Conservation (phyloP, 1,139 yeast species). For the Taphrina wiesneri region DNA sequence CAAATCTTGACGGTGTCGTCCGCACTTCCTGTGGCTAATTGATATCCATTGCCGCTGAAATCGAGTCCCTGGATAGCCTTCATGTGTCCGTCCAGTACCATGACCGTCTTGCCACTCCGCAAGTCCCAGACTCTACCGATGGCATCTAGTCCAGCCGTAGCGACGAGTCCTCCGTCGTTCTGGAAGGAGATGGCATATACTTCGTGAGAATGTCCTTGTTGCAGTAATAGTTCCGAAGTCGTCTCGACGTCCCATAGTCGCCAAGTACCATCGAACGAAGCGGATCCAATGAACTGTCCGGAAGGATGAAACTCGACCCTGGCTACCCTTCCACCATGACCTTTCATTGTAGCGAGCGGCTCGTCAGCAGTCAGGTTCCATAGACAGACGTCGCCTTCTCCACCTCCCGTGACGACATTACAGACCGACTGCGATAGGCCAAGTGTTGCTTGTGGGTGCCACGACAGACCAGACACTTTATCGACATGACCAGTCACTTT, state of each 20-base stretch:
- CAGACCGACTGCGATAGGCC: not conserved
- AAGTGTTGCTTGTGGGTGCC: constrained; percentile 52
- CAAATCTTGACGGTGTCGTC: constrained; percentile 80
- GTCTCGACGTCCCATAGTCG: constrained; percentile 73
- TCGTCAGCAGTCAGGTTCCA: constrained; percentile 32
- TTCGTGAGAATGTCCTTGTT: constrained; percentile 85
- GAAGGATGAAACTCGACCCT: constrained; percentile 68
- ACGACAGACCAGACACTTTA: constrained; percentile 68
- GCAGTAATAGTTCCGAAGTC: constrained; percentile 54
- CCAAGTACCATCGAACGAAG: constrained; percentile 90
- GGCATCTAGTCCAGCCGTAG: constrained; percentile 80
- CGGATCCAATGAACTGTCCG: constrained; percentile 59
- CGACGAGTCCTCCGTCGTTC: constrained; percentile 72
- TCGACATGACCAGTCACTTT: constrained; percentile 54
- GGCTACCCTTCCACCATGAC: constrained; percentile 62
- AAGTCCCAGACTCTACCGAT: constrained; percentile 80
- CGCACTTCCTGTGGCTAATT: constrained; percentile 79
- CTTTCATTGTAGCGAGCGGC: constrained; percentile 43
- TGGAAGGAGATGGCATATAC: constrained; percentile 67
- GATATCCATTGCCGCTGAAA: constrained; percentile 76
- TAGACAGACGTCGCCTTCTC: constrained; percentile 44
- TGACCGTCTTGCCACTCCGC: constrained; percentile 69
- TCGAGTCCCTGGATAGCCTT: constrained; percentile 69
- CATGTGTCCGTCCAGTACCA: constrained; percentile 65
- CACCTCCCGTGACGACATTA: constrained; percentile 36